Conservation (phyloP, 73 alveolate genomes). For the Diophrys sp. region DNA sequence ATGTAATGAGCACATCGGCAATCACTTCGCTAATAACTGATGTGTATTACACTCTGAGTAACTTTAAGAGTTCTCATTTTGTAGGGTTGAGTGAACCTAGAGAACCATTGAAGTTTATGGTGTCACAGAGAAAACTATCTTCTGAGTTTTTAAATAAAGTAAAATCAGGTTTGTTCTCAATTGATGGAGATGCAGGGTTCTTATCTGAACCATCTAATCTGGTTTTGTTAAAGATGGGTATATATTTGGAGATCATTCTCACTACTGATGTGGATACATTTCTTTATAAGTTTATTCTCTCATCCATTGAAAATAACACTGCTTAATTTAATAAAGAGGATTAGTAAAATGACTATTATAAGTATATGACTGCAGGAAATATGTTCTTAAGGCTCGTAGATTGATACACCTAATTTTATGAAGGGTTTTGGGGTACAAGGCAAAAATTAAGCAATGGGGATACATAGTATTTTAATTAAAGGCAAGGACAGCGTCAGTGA, state of each 20-base stretch:
- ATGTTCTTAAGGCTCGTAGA: slow-evolving; percentile 80
- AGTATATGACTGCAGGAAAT: slow-evolving; percentile 62
- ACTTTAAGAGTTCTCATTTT: slow-evolving; percentile 78
- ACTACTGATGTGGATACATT: slow-evolving; percentile 58
- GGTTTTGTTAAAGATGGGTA: slow-evolving; percentile 75
- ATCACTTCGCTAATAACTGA: slow-evolving; percentile 68
- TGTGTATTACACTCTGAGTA: slow-evolving; percentile 61
- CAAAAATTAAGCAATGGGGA: too few relatives aligned
- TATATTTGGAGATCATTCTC: slow-evolving; percentile 75
- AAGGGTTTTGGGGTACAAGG: slow-evolving; percentile 61
- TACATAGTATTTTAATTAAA: slow-evolving; percentile 83
- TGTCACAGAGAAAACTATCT: slow-evolving; percentile 80
- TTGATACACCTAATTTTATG: slow-evolving; percentile 69
- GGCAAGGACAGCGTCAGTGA: slow-evolving; percentile 81
- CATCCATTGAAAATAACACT: too few relatives aligned
- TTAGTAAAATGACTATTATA: slow-evolving; percentile 55
- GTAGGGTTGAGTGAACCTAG: slow-evolving; percentile 50
- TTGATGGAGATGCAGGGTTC: slow-evolving; percentile 82
- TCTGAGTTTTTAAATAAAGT: slow-evolving; percentile 55
- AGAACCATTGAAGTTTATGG: slow-evolving; percentile 79
- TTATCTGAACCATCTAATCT: slow-evolving; percentile 51
- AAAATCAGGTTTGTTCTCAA: slow-evolving; percentile 55
- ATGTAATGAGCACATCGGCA: slow-evolving; percentile 57
- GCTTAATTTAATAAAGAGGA: too few relatives aligned
- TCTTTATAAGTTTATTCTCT: slow-evolving; percentile 13